Evolutionary conservation across 1,284 basidiomycete species (phyloP).

Genomic region (Marasmius fiardii): DNA sequence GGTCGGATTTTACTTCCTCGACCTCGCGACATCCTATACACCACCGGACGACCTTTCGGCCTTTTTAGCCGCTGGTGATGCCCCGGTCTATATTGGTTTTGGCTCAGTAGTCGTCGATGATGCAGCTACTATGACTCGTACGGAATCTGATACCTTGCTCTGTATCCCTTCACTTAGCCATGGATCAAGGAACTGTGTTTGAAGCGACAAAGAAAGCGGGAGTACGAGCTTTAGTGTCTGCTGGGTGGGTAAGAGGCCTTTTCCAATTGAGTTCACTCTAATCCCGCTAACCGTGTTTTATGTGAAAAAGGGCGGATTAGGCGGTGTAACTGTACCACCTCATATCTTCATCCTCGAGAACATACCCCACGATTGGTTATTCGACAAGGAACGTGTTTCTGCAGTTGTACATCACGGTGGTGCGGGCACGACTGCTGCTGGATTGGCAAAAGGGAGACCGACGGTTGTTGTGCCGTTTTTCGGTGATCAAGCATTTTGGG

Average conservation of each 20-base stretch:
- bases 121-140: conserved; percentile 50
- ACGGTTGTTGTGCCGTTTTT: conserved; percentile 71
- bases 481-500: conserved; percentile 60
- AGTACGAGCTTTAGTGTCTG: conserved; percentile 56
- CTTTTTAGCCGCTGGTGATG: conserved; percentile 48
- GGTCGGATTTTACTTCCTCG: conserved; percentile 64
- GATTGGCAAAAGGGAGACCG: conserved; percentile 59
- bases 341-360: conserved; percentile 60
- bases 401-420: conserved; percentile 74
- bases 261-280: conserved; percentile 16
- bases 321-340: conserved; percentile 41
- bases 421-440: conserved; percentile 64
- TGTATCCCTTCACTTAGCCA: neutral
- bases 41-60: conserved; percentile 42
- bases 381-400: conserved; percentile 49
- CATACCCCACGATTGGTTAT: conserved; percentile 73
- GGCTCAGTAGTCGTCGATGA: conserved; percentile 65
- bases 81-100: conserved; percentile 64
- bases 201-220: conserved; percentile 51
- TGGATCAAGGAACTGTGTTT: conserved; percentile 45
- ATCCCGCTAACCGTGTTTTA: neutral
- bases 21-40: conserved; percentile 44
- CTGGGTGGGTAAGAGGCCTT: conserved; percentile 48
- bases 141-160: conserved; percentile 7
- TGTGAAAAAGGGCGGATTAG: neutral